phyloP scores from a whole-genome alignment of 805 yeast species.

The Lipomyces starkeyi region DNA sequence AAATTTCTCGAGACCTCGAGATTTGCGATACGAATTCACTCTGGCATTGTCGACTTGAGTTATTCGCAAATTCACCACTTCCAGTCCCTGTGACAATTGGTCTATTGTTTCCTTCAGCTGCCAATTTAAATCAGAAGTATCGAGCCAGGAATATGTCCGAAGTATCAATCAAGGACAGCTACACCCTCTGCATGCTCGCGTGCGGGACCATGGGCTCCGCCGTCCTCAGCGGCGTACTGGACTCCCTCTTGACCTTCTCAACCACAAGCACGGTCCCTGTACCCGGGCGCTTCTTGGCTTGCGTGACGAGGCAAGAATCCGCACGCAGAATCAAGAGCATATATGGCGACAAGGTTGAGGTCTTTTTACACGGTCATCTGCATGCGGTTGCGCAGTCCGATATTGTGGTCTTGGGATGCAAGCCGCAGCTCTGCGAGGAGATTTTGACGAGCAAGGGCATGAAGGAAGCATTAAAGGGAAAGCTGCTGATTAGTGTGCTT shows the following conservation, averaged over 20 bases:
- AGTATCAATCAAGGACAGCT: conserved; percentile 11
- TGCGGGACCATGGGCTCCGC: conserved; percentile 98
- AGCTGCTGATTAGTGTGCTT: conserved; percentile 76
- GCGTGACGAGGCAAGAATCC: conserved; percentile 65
- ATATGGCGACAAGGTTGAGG: conserved; percentile 60
- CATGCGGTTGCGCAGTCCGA: conserved; percentile 68
- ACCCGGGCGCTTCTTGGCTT: conserved; percentile 78
- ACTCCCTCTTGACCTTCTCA: conserved; percentile 44
- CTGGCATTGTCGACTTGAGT: too few species aligned
- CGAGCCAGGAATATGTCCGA: conserved; percentile 2
- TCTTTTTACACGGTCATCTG: conserved; percentile 55
- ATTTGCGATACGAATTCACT: too few species aligned
- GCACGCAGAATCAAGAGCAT: conserved; percentile 54
- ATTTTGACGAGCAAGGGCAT: conserved; percentile 59
- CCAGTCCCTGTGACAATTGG: too few species aligned
- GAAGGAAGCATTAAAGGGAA: conserved; percentile 52
- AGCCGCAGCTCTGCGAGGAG: conserved; percentile 77
- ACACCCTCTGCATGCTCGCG: conserved; percentile 72
- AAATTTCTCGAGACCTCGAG: too few species aligned
- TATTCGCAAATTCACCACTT: too few species aligned
- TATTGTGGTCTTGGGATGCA: conserved; percentile 81
- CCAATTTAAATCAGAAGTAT: not conserved
- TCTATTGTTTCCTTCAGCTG: too few species aligned
- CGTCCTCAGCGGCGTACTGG: conserved; percentile 76
- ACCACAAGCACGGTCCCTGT: conserved; percentile 50